Evolutionary conservation across 108 stramenopile species (phyloP), one percentile per base, ranked within the genome.

Genomic region (Craspedostauros australis): DNA sequence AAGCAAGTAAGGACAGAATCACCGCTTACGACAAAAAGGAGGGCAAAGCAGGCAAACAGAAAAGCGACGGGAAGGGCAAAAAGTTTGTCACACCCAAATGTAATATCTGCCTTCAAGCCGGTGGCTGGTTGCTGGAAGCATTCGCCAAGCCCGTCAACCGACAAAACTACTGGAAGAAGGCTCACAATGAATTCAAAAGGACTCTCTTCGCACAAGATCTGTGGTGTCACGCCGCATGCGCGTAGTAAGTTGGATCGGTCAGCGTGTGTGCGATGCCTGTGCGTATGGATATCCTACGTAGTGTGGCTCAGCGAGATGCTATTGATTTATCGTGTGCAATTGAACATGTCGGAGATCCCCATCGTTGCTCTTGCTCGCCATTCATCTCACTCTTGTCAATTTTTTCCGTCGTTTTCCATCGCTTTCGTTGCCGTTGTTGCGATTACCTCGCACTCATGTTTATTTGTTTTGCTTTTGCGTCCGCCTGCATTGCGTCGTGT

Each of bases 221-320:
- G 6, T 91, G 77, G 66, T 59, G 69, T 27, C 90, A 91, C 57
- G 46, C 73, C 21, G 2, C 79, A 8, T 91, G 90, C 68, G 80
- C 70, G 42, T 60, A 76, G 89, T 87, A 64, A 80, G 88, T 84
- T 39, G 5, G 16, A 27, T 41, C 18, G 6, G 19, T 62, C 11
- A 8, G 30, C 8, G 15, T 26, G 6, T 28, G 25, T 49, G 15
- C 8, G 25, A 15, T 49, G 7, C 24, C 47, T 9, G 9, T 7
- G 33, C 50, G 33, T 33, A 38, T 7, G 9, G 26, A 28, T 16
- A 47, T 21, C 21, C 28, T 4, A 9, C 50, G 20, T 38, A 11
- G 21, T 21, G 5, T 29, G 6, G 5, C 25, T 47, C 21, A 23
- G 15, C 7, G 15, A 47, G 46, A 27, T 47, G 46, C 26, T 15